Evolutionary conservation across 148 eudicot species (phyloP), one percentile per base, ranked within the genome.

Genomic region (Chenopodium berlandieri): DNA sequence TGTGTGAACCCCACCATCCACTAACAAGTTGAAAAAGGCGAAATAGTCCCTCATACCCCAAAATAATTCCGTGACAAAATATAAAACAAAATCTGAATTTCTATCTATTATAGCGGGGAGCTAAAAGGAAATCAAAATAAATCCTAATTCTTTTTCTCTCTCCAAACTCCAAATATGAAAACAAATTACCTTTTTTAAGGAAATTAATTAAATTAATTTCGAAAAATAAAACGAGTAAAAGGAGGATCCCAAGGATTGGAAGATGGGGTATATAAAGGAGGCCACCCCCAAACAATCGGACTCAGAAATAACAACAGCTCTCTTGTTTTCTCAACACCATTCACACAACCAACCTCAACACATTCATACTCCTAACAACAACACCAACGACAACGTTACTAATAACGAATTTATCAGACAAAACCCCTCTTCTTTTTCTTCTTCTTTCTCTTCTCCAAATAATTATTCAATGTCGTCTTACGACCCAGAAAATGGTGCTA

Each of bases 201-300:
- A 73, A 47, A 48, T 23, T 23, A 40, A 40, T 16, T 69, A 27
- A 50, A 46, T 78, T 54, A 14, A 7, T 32, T 32, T 50, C 23
- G 66, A 50, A 20, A 71, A 71, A 48, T 47, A 9, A 2, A 17
- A n/a, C 17, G 31, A 37, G 52, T n/a, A 62, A 62, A 62, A n/a
- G 65, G 66, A 56, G 70, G 79, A 77, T 60, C 31, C 44, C 44
- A 40, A 40, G 44, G 8, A 13, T 56, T 34, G 30, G 11, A 77
- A n/a, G 8, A 20, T 20, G 17, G 46, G 65, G 73, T 82, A 82
- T 85, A 85, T 85, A 85, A 85, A 85, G 79, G 71, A 78, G 7
- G 60, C 73, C 56, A 23, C 58, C 31, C 82, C 84, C 23, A 82
- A 46, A 46, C 79, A 74, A 30, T 82, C 79, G 78, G 87, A 85